Base-by-base conservation (phyloP, 306 rosid genomes). In the Prunus mongolica region DNA sequence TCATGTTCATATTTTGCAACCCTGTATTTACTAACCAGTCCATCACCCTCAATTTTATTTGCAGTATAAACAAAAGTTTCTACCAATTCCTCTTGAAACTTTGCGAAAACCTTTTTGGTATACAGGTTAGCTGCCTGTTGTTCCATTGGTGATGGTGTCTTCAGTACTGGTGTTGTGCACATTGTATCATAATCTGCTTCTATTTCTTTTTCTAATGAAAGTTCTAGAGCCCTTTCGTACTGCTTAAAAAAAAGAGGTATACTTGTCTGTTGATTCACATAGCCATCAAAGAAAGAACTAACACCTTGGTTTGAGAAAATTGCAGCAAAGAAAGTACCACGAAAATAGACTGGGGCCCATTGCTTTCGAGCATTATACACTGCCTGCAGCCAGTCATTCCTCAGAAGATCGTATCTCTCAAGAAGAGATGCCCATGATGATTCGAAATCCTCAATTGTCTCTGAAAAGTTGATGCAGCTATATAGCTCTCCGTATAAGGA, bases 311-410 rank as follows among this genome's bases (percentile, higher is more conserved):
- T 89, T 52, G 89, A 83, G 68, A 78, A 84, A 76, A 89, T 75
- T 47, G 89, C 82, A 75, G 87, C 96, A 83, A 89, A 91, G 81
- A 89, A 91, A 60, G 96, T 86, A 45, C 86, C 92, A 70, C 55
- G 93, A 63, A 91, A 89, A 87, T 89, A 91, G 70, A 87, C 93
- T 67, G 96, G 96, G 78, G 96, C 96, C 96, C 96, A 91, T 83
- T 87, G 92, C 80, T 82, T 83, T 69, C 92, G 87, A 81, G 96
- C 96, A 83, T 84, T 86, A 83, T 86, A 91, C 69, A 91, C 96
- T 44, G 93, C 93, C 84, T 78, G 89, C 55, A 89, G 92, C 96
- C 96, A 91, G 57, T 91, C 96, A 83, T 86, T 91, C 76, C 81
- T 84, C 56, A 47, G 86, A 25, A 89, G 90, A 78, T 81, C 82